These are phyloP conservation scores for Allium cepa DNA, from an alignment of 106 monocot species.

Conservation along the genomic window DNA sequence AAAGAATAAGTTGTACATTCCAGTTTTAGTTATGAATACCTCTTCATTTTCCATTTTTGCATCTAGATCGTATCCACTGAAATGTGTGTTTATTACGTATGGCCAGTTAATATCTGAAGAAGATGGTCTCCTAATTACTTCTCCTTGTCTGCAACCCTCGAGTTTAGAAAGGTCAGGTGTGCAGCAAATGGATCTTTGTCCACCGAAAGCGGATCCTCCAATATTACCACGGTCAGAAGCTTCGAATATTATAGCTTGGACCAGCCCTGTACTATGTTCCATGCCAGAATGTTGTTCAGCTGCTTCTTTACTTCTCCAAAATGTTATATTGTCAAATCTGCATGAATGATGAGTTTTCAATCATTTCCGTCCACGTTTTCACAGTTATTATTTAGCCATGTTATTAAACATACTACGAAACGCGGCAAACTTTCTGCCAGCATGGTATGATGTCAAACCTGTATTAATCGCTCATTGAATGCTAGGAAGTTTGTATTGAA, in stretches of 20 bases:
- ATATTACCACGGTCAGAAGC: conserved; percentile 83
- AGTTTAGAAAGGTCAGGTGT: conserved; percentile 97
- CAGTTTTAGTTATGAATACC: conserved; percentile 65
- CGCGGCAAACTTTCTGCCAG: too few relatives aligned
- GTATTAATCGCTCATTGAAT: too few relatives aligned
- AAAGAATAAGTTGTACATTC: conserved; percentile 98
- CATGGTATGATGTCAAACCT: too few relatives aligned
- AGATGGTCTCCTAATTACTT: conserved; percentile 76
- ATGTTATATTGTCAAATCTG: conserved; percentile 85
- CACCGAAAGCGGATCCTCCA: conserved; percentile 96
- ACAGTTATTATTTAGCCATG: background rate
- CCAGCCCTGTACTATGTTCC: conserved; percentile 73
- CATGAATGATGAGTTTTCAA: background rate
- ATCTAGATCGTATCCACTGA: conserved; percentile 45
- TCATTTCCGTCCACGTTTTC: too few relatives aligned
- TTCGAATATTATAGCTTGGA: conserved; percentile 95
- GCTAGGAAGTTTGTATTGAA: too few relatives aligned
- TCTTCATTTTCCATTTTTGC: conserved; percentile 43
- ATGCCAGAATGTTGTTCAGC: conserved; percentile 63
- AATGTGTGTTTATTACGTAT: conserved; percentile 51
- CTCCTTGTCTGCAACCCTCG: conserved; percentile 86
- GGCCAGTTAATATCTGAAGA: conserved; percentile 67
- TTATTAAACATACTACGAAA: background rate
- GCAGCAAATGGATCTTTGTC: conserved; percentile 91
- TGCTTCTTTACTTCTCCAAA: conserved; percentile 72